Conservation (phyloP, 1,284 basidiomycete genomes). For the Heterobasidion annosum region DNA sequence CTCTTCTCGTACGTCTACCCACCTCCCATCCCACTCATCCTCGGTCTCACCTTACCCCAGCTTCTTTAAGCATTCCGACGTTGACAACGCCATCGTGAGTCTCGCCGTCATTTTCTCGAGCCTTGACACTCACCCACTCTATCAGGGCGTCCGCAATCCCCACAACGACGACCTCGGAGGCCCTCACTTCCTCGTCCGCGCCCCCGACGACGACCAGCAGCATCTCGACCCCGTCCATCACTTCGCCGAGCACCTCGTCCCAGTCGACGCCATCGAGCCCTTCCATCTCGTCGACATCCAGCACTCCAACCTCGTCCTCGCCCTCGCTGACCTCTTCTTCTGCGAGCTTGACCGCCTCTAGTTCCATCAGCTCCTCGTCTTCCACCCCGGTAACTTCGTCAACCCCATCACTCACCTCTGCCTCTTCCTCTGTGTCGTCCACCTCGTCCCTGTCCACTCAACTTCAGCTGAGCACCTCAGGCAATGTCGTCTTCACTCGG, state of each 20-base stretch:
- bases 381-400: neutral
- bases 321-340: neutral
- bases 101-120: no score
- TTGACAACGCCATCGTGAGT: no score
- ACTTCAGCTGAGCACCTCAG: neutral
- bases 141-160: no score
- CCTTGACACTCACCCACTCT: no score
- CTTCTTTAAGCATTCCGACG: no score
- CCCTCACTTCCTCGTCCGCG: conserved; percentile 2
- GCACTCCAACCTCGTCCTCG: neutral
- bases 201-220: neutral
- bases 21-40: no score
- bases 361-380: neutral
- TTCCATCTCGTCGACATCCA: neutral
- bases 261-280: neutral
- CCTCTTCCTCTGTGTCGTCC: conserved; percentile 8
- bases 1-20: neutral
- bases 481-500: neutral
- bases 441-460: conserved; percentile 4
- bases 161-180: neutral
- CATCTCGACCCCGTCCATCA: neutral
- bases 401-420: neutral
- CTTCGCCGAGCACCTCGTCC: neutral
- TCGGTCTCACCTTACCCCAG: no score
- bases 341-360: neutral